Base-by-base conservation (phyloP, 139 green algal species). In the Klebsormidium nitens region DNA sequence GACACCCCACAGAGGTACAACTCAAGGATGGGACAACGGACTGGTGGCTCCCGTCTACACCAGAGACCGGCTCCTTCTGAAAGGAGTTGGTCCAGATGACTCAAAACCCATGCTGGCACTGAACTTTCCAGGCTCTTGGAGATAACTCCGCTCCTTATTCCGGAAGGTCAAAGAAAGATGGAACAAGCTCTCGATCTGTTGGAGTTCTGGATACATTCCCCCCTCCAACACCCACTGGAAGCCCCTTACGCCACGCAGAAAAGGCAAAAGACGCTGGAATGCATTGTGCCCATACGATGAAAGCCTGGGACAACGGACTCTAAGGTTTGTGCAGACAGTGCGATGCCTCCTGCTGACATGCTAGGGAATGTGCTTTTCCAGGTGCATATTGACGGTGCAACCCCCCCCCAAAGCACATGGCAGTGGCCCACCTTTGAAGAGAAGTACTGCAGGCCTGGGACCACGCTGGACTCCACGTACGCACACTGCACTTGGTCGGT, bases 401-500 rank as follows among this genome's bases (percentile, higher is more conserved):
- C 19, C 14, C 17, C 28, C 87, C n/a, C n/a, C n/a, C n/a, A n/a
- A n/a, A n/a, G n/a, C 69, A 64, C 14, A 17, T 64, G 14, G 14
- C 19, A 17, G 19, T 44, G 14, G 19, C 23, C 6, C 28, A 95
- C 85, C 86, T 95, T 96, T 77, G 84, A 88, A 37, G 88, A 85
- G 71, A 98, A 98, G 89, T 91, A 98, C n/a, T 89, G 84, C 23
- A 89, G 48, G 36, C 91, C 88, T 1, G 88, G 83, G 34, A 89
- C 80, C 6, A 86, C 68, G 37, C 62, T 82, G 47, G 82, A 91
- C 67, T 95, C 82, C 28, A 98, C 94, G 59, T 91, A 97, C 1
- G 87, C 83, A 86, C 88, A 96, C 83, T 84, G 62, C 26, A 74
- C 67, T 31, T 82, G 57, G 59, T 89, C 80, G 5, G 72, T 34